These are phyloP conservation scores for Eucalyptus caleyi DNA, from an alignment of 345 rosid species.

Conservation along the genomic window DNA sequence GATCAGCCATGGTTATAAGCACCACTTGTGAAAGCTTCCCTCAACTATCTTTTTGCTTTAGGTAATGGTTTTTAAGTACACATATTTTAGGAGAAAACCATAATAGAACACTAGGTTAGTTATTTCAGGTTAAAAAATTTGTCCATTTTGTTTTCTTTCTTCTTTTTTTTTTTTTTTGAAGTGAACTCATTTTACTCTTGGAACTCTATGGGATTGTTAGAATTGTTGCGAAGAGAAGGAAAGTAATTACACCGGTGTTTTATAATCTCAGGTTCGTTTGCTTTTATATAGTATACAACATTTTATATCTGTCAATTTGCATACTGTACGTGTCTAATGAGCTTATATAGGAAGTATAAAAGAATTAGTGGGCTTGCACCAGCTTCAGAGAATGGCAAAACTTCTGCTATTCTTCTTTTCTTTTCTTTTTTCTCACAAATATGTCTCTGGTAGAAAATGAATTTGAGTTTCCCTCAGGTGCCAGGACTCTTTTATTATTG, in stretches of 20 bases:
- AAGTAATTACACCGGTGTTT: not conserved
- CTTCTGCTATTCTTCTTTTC: too few species aligned
- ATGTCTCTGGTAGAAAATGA: not conserved
- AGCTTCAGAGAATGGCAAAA: not conserved
- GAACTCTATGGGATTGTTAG: not conserved
- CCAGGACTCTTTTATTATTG: not conserved
- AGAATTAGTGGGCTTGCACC: not conserved
- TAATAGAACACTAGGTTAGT: too few species aligned
- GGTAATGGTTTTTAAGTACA: too few species aligned
- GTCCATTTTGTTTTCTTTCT: fast-evolving
- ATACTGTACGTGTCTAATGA: not conserved
- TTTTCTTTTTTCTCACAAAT: too few species aligned
- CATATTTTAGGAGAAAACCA: too few species aligned
- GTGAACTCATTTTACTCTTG: not conserved
- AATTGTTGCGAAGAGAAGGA: not conserved
- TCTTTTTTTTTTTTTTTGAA: fast-evolving
- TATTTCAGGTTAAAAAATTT: not conserved
- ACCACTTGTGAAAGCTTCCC: too few species aligned
- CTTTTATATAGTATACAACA: not conserved
- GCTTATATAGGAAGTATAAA: not conserved
- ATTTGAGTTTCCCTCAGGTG: not conserved
- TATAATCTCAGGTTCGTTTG: not conserved
- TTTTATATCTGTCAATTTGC: not conserved
- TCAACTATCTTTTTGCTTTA: too few species aligned
- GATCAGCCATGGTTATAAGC: too few species aligned